Evolutionary conservation across 164 flowering plant genomes (phyloP).

Genomic region (Piper betle): DNA sequence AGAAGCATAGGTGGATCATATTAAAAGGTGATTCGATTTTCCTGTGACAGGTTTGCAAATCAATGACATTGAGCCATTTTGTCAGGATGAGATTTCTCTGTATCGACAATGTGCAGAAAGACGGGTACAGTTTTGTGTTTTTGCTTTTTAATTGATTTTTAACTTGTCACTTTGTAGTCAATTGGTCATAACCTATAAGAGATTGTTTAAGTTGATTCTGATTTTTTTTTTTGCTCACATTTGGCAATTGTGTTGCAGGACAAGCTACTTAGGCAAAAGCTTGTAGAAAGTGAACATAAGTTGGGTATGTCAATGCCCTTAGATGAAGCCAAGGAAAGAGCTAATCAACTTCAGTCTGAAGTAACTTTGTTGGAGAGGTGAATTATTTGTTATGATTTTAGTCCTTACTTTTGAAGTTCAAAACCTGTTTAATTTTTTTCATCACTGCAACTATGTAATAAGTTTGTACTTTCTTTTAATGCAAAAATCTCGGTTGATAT

Average conservation of each 20-base stretch:
- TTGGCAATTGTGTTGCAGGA: constrained; percentile 37
- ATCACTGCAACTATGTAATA: neutral
- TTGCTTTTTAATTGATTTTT: neutral
- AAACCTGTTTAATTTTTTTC: too few relatives aligned
- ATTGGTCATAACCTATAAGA: neutral
- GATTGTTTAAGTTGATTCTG: too few relatives aligned
- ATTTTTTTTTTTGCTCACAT: neutral
- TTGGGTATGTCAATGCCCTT: constrained; percentile 85
- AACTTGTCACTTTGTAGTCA: neutral
- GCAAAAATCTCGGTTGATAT: too few relatives aligned
- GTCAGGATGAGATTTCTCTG: constrained; percentile 87
- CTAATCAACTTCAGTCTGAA: constrained; percentile 63
- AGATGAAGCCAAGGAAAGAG: constrained; percentile 59
- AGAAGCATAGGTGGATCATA: neutral
- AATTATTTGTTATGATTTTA: neutral
- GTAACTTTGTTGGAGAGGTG: constrained; percentile 74
- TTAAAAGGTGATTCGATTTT: constrained; percentile 43
- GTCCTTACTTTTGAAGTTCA: neutral
- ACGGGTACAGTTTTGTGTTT: constrained; percentile 43
- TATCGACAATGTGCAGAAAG: constrained; percentile 75
- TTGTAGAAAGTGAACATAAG: constrained; percentile 77
- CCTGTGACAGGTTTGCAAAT: constrained; percentile 70
- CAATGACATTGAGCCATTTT: constrained; percentile 88
- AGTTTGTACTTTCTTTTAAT: neutral
- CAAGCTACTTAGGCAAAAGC: constrained; percentile 54